phyloP scores from a whole-genome alignment of 805 yeast genomes.

The Yarrowia hollandica region DNA sequence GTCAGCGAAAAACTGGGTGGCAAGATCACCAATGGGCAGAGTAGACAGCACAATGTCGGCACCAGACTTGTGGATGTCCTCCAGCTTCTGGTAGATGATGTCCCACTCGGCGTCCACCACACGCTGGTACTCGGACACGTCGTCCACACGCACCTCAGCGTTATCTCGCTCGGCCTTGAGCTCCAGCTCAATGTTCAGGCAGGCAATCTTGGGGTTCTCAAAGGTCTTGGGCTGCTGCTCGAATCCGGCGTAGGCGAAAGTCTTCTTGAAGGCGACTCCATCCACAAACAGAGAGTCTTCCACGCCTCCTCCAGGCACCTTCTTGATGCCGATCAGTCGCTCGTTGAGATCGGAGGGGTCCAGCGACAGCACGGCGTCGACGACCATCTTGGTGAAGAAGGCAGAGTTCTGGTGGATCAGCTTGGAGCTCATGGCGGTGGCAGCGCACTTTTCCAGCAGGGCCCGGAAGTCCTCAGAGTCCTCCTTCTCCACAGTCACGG shows the following conservation, averaged over 20 bases:
- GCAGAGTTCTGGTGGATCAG: conserved; percentile 82
- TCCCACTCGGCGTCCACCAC: conserved; percentile 99
- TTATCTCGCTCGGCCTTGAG: conserved; percentile 98
- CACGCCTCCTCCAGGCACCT: conserved; percentile 93
- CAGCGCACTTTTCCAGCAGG: conserved; percentile 86
- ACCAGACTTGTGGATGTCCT: conserved; percentile 78
- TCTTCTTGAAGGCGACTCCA: conserved; percentile 97
- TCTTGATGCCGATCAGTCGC: conserved; percentile 87
- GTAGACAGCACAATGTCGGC: conserved; percentile 92
- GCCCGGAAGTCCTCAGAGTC: conserved; percentile 64
- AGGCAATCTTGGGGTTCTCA: conserved; percentile 73
- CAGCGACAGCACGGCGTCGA: conserved; percentile 86
- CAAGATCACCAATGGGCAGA: conserved; percentile 96
- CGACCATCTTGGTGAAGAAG: conserved; percentile 94
- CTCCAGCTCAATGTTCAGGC: conserved; percentile 89
- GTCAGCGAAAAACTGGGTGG: conserved; percentile 98
- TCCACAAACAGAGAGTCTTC: conserved; percentile 86
- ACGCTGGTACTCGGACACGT: conserved; percentile 90
- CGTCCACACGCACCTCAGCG: conserved; percentile 95
- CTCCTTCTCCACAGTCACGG: conserved; percentile 63
- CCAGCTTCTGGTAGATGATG: conserved; percentile 81
- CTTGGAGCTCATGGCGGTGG: conserved; percentile 96
- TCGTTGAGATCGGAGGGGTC: conserved; percentile 87
- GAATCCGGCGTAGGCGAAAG: conserved; percentile 96
- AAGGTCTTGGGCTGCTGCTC: conserved; percentile 96